Percentiles rank a stretch among this genome's conserved stretches.
Conservation (phyloP, 2,329 filamentous ascomycete genomes). For the Trichocomaceae sp. region DNA sequence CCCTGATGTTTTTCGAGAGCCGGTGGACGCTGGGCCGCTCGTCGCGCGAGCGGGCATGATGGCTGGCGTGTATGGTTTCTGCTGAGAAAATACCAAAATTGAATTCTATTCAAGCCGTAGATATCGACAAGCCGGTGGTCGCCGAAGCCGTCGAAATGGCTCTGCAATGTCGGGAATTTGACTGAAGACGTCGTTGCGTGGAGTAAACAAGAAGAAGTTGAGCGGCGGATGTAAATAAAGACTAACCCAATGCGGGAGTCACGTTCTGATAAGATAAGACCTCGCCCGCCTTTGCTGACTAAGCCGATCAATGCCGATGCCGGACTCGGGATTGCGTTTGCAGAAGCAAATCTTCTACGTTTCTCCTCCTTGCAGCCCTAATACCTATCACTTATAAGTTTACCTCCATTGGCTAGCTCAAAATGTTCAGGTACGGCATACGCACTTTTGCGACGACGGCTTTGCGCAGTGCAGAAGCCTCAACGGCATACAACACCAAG, state of each 20-base stretch:
- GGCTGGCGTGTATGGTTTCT: not conserved
- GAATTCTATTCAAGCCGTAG: not conserved
- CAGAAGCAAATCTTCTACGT: not conserved
- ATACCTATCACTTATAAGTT: no score
- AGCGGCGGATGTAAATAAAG: slow-evolving; percentile 29
- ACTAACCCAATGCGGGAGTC: slow-evolving; percentile 11
- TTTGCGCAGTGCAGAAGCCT: slow-evolving; percentile 47
- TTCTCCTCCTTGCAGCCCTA: not conserved
- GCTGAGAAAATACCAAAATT: not conserved
- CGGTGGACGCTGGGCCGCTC: slow-evolving; percentile 31
- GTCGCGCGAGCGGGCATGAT: slow-evolving; percentile 37
- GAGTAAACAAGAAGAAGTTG: slow-evolving; percentile 33
- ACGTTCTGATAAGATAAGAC: slow-evolving; percentile 27
- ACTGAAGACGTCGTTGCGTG: slow-evolving; percentile 10
- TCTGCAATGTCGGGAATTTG: not conserved
- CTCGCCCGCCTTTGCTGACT: slow-evolving; percentile 21
- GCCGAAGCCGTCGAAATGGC: not conserved
- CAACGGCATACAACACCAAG: slow-evolving; percentile 57
- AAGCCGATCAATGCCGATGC: slow-evolving; percentile 19
- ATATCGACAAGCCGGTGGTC: not conserved
- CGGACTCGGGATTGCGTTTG: slow-evolving; percentile 3
- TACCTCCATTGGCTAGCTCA: slow-evolving; percentile 14
- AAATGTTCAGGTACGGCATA: slow-evolving; percentile 64
- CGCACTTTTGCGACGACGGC: slow-evolving; percentile 62
- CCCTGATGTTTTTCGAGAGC: slow-evolving; percentile 35